Conservation (phyloP, 306 rosid species). For the Cicer cuneatum region DNA sequence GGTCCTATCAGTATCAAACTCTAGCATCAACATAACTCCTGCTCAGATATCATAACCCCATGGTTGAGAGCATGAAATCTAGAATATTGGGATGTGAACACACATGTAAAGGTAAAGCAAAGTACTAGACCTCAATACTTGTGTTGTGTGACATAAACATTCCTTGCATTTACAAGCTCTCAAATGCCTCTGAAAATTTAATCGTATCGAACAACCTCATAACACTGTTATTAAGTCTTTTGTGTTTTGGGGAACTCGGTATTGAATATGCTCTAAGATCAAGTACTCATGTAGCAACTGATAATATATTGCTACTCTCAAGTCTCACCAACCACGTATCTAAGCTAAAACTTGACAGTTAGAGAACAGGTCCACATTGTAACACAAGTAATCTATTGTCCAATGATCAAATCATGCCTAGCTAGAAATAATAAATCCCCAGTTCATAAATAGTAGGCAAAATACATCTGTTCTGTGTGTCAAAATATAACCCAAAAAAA, state of each 20-base stretch:
- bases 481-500: constrained; percentile 5
- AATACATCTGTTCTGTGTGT: neutral
- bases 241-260: neutral
- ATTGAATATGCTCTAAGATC: constrained; percentile 16
- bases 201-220: neutral
- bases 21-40: neutral
- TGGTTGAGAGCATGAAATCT: neutral
- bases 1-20: neutral
- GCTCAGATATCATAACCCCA: neutral
- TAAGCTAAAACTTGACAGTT: constrained; percentile 10
- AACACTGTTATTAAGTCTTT: neutral
- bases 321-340: constrained; percentile 29
- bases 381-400: neutral
- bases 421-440: constrained; percentile 31
- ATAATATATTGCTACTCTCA: constrained; percentile 15
- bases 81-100: neutral
- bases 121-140: neutral
- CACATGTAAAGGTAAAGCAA: neutral
- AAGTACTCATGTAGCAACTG: neutral
- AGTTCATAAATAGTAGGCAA: neutral
- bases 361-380: constrained; percentile 17
- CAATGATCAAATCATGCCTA: constrained; percentile 28
- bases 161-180: constrained; percentile 12
- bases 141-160: constrained; percentile 14
- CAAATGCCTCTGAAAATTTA: constrained; percentile 26